A percentile compares a stretch with the other conserved stretches of the same genome.
Evolutionary conservation across 768 basidiomycete genomes (phyloP).

Genomic region (Asterophora lycoperdoides): DNA sequence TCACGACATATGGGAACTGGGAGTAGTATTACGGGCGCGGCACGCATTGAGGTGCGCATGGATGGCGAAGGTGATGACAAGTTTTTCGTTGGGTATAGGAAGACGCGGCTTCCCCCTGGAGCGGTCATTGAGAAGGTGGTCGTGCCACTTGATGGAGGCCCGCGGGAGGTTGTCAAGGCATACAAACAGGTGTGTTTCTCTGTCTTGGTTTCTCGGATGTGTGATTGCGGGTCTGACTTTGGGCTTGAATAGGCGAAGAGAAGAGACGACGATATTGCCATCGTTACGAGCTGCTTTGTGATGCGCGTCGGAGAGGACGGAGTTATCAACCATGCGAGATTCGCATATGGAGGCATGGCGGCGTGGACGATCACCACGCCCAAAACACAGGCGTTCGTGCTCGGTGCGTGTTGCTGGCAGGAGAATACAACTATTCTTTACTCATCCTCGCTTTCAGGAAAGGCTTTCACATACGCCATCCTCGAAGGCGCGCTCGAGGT

Average conservation of each 20-base stretch:
- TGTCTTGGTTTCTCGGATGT: neutral
- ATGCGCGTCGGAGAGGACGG: slow-evolving; percentile 8
- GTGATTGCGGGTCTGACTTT: neutral
- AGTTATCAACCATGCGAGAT: slow-evolving; percentile 10
- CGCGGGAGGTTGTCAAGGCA: slow-evolving; percentile 13
- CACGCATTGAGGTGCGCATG: slow-evolving; percentile 9
- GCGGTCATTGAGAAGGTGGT: slow-evolving; percentile 13
- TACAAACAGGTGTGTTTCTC: slow-evolving; percentile 13
- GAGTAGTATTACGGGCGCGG: slow-evolving; percentile 1
- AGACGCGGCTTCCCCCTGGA: slow-evolving; percentile 9
- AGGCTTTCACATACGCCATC: slow-evolving; percentile 8
- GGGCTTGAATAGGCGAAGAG: slow-evolving; percentile 5
- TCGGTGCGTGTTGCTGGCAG: neutral
- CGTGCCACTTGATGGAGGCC: slow-evolving; percentile 14
- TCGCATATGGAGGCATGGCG: slow-evolving; percentile 16
- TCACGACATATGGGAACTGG: too few species aligned
- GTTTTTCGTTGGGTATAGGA: slow-evolving; percentile 15
- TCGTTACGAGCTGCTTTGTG: slow-evolving; percentile 14
- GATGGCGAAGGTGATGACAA: neutral
- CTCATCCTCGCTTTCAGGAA: neutral
- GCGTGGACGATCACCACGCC: slow-evolving; percentile 13
- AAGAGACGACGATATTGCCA: slow-evolving; percentile 16
- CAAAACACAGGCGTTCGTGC: slow-evolving; percentile 12
- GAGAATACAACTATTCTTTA: neutral
- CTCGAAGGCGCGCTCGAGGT: slow-evolving; percentile 9